These are phyloP conservation scores for Lomentospora prolificans DNA, from an alignment of 2,329 filamentous ascomycete genomes.

Conservation along the genomic window DNA sequence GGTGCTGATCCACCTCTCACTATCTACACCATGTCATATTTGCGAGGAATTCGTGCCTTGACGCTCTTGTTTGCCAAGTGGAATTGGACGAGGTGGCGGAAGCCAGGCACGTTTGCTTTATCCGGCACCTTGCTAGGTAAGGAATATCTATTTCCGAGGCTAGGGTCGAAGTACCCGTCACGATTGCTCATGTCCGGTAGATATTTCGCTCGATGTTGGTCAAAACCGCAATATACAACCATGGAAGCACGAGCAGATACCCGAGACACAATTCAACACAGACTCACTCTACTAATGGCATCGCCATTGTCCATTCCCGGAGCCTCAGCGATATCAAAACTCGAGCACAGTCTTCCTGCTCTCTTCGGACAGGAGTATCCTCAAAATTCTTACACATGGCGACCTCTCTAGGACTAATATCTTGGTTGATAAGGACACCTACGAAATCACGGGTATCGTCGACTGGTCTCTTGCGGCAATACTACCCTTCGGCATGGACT, in stretches of 20 bases:
- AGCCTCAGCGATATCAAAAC: conserved; percentile 11
- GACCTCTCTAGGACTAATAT: conserved; percentile 22
- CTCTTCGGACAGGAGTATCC: conserved; percentile 19
- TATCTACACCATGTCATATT: conserved; percentile 8
- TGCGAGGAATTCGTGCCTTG: neutral
- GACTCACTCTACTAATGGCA: neutral
- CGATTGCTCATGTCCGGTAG: conserved; percentile 6
- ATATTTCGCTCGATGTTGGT: neutral
- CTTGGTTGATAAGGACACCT: conserved; percentile 16
- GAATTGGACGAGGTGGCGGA: neutral
- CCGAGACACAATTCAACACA: neutral
- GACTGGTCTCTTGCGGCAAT: conserved; percentile 20
- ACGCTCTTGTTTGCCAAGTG: neutral
- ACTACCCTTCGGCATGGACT: conserved; percentile 12
- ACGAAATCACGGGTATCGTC: conserved; percentile 18
- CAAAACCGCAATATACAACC: neutral
- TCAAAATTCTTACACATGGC: conserved; percentile 19
- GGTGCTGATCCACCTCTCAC: conserved; percentile 17
- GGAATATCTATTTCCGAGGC: too few species aligned
- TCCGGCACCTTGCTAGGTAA: neutral
- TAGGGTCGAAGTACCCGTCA: too few species aligned
- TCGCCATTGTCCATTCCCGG: neutral
- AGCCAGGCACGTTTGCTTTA: neutral
- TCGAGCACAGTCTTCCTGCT: conserved; percentile 14
- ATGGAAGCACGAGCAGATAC: neutral